phyloP scores from a whole-genome alignment of 2,329 filamentous ascomycete species.

The Neonectria faginata region DNA sequence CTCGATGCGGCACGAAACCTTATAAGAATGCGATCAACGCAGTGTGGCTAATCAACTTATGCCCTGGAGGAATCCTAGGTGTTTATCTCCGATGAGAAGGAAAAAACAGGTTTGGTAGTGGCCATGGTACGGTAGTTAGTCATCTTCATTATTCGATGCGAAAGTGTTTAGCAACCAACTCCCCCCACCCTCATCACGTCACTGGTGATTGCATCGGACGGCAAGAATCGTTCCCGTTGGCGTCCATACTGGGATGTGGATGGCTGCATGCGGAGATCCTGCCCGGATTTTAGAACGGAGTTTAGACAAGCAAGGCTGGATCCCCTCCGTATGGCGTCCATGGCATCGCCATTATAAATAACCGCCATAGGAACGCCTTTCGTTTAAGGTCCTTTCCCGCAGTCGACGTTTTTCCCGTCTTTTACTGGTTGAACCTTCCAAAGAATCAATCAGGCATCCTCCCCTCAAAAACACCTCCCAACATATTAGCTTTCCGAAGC shows the following conservation, averaged over 20 bases:
- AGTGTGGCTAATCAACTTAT: no score
- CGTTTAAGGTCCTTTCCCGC: not conserved
- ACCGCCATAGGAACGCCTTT: constrained; percentile 1
- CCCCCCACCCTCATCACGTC: constrained; percentile 14
- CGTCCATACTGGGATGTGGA: not conserved
- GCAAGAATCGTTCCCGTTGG: constrained; percentile 6
- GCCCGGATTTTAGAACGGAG: constrained; percentile 28
- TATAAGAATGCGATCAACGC: no score
- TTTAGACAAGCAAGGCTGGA: constrained; percentile 16
- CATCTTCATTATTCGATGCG: not conserved
- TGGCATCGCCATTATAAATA: constrained; percentile 19
- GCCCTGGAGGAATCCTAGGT: not conserved
- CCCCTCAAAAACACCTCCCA: not conserved
- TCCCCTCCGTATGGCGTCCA: not conserved
- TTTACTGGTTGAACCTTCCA: constrained; percentile 22
- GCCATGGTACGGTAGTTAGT: not conserved
- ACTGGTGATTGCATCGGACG: constrained; percentile 3
- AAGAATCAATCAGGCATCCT: not conserved
- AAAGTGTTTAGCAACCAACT: not conserved
- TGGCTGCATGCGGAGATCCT: not conserved
- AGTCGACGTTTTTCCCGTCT: not conserved
- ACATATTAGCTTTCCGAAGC: not conserved
- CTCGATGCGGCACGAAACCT: no score
- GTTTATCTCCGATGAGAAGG: not conserved
- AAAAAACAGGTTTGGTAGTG: not conserved